phyloP scores from a whole-genome alignment of 129 eudicot genomes.

The Chrysanthemum lavandulifolium region DNA sequence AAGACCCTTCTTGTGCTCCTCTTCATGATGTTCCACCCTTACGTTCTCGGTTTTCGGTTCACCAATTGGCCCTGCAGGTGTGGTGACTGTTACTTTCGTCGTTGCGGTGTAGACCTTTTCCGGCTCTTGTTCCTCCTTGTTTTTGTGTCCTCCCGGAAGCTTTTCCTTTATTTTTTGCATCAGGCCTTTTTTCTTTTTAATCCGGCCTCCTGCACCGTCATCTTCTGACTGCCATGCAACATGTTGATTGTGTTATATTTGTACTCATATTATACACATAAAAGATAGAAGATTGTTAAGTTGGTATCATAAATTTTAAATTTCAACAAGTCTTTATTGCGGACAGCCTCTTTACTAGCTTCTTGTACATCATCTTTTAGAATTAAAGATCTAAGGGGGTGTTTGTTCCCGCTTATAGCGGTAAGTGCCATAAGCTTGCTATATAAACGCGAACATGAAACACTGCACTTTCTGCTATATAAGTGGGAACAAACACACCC shows the following conservation, averaged over 20 bases:
- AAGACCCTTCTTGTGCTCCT: slow-evolving; percentile 68
- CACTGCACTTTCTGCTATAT: no score
- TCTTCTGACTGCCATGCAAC: slow-evolving; percentile 47
- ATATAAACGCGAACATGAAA: no score
- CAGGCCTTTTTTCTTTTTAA: slow-evolving; percentile 60
- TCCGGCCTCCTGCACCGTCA: slow-evolving; percentile 56
- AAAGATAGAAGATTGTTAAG: no score
- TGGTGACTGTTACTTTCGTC: slow-evolving; percentile 30
- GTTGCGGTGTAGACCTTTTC: slow-evolving; percentile 31
- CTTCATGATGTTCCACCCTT: slow-evolving; percentile 47
- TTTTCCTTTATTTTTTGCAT: slow-evolving; percentile 76
- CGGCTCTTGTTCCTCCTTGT: slow-evolving; percentile 22
- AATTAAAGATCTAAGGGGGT: no score
- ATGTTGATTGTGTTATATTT: not conserved
- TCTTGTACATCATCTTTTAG: no score
- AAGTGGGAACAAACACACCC: no score
- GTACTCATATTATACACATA: no score
- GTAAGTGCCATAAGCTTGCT: no score
- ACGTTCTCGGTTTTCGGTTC: slow-evolving; percentile 18
- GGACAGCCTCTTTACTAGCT: no score
- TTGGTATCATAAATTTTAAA: no score
- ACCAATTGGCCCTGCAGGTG: slow-evolving; percentile 30
- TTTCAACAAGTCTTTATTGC: no score
- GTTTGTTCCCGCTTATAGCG: no score
- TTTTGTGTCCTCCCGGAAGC: slow-evolving; percentile 72